Evolutionary conservation across 495 filamentous ascomycete species (phyloP), one percentile per base, ranked within the genome.

Genomic region (Xylaria acuta): DNA sequence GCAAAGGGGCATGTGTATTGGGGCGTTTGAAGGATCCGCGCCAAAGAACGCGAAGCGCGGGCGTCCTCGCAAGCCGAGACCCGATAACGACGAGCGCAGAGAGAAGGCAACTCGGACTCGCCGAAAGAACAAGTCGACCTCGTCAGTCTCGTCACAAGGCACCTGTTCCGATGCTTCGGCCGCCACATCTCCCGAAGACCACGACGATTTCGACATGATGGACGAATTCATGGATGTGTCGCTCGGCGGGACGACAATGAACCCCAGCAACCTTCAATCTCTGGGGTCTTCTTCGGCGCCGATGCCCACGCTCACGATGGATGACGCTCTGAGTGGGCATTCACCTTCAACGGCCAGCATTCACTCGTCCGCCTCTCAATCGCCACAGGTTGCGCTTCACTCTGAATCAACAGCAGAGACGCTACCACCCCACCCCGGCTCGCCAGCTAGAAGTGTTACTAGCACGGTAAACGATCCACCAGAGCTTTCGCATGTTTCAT

Each of bases 1-100:
- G 32, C 96, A 98, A 80, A 89, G 96, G 11, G 95, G 94, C 40
- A 96, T 96, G 91, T 99, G 96, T 81, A 89, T 94, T 54, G 97
- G 97, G 49, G 94, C 92, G 3, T 95, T 97, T 75, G 93, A 94
- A 73, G 93, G 93, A 18, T 87, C 94, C 63, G 88, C 93, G 25
- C 91, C 92, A 75, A 86, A 86, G 71, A 82, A 81, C 22, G 84
- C 84, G 25, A 86, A 86, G 76, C 82, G 85, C 18, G 85, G 85
- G 3, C 81, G 85, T 32, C 85, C 85, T 3, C 80, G 82, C 36
- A 86, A 86, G 78, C 78, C 82, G 65, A 69, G 84, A 38, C 83
- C 83, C 0, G 84, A 84, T 30, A 75, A 91, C 73, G 92, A 93
- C 27, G 88, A 91, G 66, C 87, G 91, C 40, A 84, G 88, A 41